Evolutionary conservation across 1,284 basidiomycete genomes (phyloP), one percentile per base, ranked within the genome.

Genomic region (Pisolithus thermaeus): DNA sequence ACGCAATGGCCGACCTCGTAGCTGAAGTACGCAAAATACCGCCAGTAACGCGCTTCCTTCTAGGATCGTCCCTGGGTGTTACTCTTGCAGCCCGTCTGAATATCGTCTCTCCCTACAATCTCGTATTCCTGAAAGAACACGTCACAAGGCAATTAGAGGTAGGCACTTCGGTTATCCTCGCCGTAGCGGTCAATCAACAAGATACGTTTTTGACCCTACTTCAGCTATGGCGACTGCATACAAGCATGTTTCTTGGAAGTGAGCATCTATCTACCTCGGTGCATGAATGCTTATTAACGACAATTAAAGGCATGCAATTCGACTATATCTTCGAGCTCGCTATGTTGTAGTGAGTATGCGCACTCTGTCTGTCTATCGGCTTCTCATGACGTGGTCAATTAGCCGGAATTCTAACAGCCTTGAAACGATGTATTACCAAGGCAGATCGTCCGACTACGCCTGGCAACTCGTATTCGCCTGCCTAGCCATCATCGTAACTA

Each of bases 161-260:
- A 52, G 56, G 78, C 58, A 3, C 4, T 41, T n/a, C 43, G 35
- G 12, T 52, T 55, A 23, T 47, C 25, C 7, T 27, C 25, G 1
- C 25, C 25, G 25, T 27, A 35, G 40, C 14, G 23, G 47, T 11
- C 25, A 27, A 27, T 25, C 58, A 56, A 52, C 36, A 43, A 39
- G 27, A 20, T 28, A 28, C 52, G 9, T 27, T n/a, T n/a, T n/a
- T n/a, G n/a, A n/a, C n/a, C n/a, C n/a, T n/a, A n/a, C n/a, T n/a
- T n/a, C n/a, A 94, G 82, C 25, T 94, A 46, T 92, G 90, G 88
- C 76, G 92, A 58, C 58, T 87, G 9, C 79, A 81, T 61, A 86
- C 89, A 1, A 83, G 81, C 46, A 87, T 92, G 74, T 90, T 92
- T 63, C 73, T 84, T 25, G 90, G 85, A 59, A 77, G 88, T 86